Conservation (phyloP, 2,329 filamentous ascomycete species). For the Calonectria multiphialidica region DNA sequence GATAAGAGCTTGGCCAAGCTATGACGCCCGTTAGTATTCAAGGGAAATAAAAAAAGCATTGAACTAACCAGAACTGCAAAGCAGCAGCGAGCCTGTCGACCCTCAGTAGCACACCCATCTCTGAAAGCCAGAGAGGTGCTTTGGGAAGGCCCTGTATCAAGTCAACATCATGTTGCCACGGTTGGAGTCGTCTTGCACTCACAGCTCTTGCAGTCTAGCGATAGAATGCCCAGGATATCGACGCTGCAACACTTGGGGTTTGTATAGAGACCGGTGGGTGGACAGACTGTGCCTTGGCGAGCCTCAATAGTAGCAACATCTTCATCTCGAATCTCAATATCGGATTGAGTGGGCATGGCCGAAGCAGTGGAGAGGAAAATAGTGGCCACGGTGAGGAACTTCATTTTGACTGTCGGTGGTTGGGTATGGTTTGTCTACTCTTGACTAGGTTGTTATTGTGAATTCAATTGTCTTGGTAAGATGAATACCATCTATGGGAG, state of each 20-base stretch:
- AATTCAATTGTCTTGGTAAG: neutral
- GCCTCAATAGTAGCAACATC: neutral
- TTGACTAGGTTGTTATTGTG: neutral
- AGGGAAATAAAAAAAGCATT: neutral
- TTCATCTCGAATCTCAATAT: neutral
- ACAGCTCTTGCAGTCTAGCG: neutral
- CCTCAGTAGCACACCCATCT: neutral
- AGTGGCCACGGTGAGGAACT: neutral
- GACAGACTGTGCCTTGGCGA: neutral
- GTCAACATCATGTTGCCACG: neutral
- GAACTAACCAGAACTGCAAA: neutral
- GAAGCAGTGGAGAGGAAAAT: neutral
- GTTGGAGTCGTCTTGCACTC: neutral
- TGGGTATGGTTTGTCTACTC: neutral
- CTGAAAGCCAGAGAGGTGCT: neutral
- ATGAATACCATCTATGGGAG: too few relatives aligned
- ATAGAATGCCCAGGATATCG: neutral
- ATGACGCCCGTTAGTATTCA: neutral
- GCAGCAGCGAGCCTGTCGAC: conserved; percentile 1
- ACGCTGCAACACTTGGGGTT: neutral
- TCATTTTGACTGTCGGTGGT: neutral
- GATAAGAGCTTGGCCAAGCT: neutral
- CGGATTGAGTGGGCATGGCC: neutral
- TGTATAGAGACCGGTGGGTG: neutral
- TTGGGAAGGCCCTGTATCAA: neutral